Conservation (phyloP, 2,329 filamentous ascomycete species). For the Fusarium nurragi region DNA sequence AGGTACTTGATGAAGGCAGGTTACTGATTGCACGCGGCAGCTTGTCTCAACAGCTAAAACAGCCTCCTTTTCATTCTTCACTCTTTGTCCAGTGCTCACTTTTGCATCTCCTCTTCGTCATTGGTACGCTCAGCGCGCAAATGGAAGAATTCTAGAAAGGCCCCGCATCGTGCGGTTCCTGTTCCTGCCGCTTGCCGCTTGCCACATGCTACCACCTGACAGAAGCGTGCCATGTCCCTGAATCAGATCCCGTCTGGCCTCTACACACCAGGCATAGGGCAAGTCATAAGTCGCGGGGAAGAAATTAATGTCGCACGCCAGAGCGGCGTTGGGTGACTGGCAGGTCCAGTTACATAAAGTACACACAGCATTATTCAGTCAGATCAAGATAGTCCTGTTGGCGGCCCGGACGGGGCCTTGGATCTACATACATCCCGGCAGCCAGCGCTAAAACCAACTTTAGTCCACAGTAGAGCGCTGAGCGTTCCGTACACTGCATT, state of each 20-base stretch:
- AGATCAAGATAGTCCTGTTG: conserved; percentile 25
- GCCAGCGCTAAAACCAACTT: conserved; percentile 34
- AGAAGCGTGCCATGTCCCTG: conserved; percentile 23
- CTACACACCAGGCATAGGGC: background rate
- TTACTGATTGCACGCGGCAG: background rate
- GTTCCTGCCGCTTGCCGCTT: conserved; percentile 34
- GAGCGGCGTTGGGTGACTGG: background rate
- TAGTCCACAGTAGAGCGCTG: background rate
- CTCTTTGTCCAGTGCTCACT: background rate
- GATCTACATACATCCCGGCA: conserved; percentile 39
- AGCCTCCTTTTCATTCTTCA: background rate
- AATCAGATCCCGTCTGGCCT: conserved; percentile 5
- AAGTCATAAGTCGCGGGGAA: background rate
- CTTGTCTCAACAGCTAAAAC: background rate
- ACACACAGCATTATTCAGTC: background rate
- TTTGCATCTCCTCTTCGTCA: conserved; percentile 6
- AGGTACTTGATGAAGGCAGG: background rate
- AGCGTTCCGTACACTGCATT: background rate
- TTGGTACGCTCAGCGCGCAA: conserved; percentile 22
- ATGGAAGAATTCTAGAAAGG: conserved; percentile 44
- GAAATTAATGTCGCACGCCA: background rate
- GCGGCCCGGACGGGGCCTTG: conserved; percentile 42
- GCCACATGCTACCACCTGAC: conserved; percentile 10
- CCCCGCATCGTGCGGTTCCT: conserved; percentile 39
- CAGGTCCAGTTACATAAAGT: background rate